Evolutionary conservation across 805 yeast genomes (phyloP), one percentile per base, ranked within the genome.

Genomic region (Hagleromyces aurorensis): DNA sequence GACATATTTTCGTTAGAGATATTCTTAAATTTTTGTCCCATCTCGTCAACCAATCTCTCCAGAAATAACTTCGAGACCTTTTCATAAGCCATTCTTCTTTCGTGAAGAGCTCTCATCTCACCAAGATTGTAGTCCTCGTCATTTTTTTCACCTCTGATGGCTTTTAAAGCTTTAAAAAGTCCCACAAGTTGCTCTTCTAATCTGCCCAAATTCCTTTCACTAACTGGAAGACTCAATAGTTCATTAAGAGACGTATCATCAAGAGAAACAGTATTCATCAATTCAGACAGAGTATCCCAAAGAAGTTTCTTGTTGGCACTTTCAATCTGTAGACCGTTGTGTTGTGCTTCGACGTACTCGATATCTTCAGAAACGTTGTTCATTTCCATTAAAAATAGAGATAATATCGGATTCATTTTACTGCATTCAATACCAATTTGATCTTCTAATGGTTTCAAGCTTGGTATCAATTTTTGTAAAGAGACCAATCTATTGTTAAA

Each of bases 251-350:
- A 76, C 1, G 58, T 57, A 11, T 71, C 70, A 38, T 76, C 75
- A 16, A 85, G 64, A 33, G 77, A 71, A 6, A 82, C 80, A n/a
- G 83, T 78, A 27, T 70, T 69, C 37, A 86, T 57, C 25, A 86
- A 65, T n/a, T 68, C 72, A 21, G 71, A 70, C 32, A 86, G 65
- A 37, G 83, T 86, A 26, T 69, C 72, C 65, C 76, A 78, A 14
- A 86, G 61, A n/a, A 67, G 52, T 45, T 82, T 83, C 53, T 81
- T 82, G 57, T 87, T 87, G 24, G 83, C 75, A 4, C 89, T 73
- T 42, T 77, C 78, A 5, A 87, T 78, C 55, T 87, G 96, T 11
- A 85, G 56, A 27, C 94, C 94, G 44, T 79, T 74, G 3, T 87
- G 76, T 48, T 78, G 81, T 19, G 65, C 64, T 48, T 85, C 94